Percentiles rank a stretch among this genome's conserved stretches.
phyloP scores from a whole-genome alignment of 176 grass and related monocot genomes.

The Saccharum officinarum region DNA sequence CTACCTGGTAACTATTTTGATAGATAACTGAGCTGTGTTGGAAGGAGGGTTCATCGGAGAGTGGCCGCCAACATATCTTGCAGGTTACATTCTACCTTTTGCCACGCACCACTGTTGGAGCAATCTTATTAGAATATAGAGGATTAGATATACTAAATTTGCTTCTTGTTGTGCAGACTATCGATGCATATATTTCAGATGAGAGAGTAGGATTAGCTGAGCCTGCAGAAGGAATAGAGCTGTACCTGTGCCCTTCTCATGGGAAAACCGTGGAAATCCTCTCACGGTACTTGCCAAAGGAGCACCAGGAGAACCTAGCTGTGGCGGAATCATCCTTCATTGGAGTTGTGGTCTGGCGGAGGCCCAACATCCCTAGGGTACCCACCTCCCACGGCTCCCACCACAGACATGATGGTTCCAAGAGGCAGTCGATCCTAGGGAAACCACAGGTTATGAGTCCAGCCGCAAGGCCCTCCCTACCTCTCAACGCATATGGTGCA shows the following conservation, averaged over 20 bases:
- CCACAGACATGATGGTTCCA: conserved; percentile 53
- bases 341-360: conserved; percentile 81
- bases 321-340: conserved; percentile 54
- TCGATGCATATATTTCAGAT: conserved; percentile 81
- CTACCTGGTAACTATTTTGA: not conserved
- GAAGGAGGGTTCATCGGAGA: conserved; percentile 82
- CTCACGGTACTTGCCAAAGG: conserved; percentile 59
- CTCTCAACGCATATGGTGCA: conserved; percentile 7
- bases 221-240: conserved; percentile 78
- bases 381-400: conserved; percentile 41
- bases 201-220: conserved; percentile 92
- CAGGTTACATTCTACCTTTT: conserved; percentile 59
- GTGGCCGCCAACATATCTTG: conserved; percentile 60
- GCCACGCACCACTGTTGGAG: not conserved
- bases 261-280: conserved; percentile 73
- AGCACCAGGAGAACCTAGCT: conserved; percentile 53
- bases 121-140: not conserved
- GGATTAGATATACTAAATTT: not conserved
- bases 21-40: conserved; percentile 79
- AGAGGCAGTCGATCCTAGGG: conserved; percentile 53
- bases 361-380: conserved; percentile 59
- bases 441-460: conserved; percentile 55
- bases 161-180: conserved; percentile 54
- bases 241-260: conserved; percentile 82
- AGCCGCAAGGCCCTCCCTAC: conserved; percentile 34